phyloP scores from a whole-genome alignment of 768 basidiomycete species.

The Tylopilus vinaceipallidus region DNA sequence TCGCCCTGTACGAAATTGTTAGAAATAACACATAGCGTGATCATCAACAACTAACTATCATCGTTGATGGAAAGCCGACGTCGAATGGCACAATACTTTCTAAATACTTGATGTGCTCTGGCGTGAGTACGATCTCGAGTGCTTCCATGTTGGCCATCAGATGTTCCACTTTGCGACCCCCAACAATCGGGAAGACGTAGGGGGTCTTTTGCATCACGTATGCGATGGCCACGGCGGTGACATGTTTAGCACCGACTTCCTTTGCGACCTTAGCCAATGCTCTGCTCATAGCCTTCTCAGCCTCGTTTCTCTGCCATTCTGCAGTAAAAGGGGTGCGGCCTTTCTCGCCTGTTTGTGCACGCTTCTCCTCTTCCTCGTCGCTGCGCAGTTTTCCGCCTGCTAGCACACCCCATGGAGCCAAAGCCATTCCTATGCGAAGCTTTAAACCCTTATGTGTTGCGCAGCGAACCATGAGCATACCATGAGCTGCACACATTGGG shows the following conservation, averaged over 20 bases:
- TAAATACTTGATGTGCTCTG: slow-evolving; percentile 44
- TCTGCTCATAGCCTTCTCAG: slow-evolving; percentile 40
- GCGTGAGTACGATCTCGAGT: slow-evolving; percentile 43
- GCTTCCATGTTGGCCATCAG: slow-evolving; percentile 50
- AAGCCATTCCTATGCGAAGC: slow-evolving; percentile 24
- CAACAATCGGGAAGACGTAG: slow-evolving; percentile 51
- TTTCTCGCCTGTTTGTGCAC: slow-evolving; percentile 20
- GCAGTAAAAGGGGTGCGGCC: not conserved
- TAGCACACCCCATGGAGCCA: slow-evolving; percentile 38
- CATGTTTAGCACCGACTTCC: slow-evolving; percentile 46
- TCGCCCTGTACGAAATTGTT: slow-evolving; percentile 22
- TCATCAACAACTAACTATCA: not conserved
- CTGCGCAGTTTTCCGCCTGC: slow-evolving; percentile 34
- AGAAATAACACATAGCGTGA: not conserved
- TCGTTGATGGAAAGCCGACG: slow-evolving; percentile 40
- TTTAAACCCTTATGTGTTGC: not conserved
- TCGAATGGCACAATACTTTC: slow-evolving; percentile 45
- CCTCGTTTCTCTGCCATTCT: slow-evolving; percentile 46
- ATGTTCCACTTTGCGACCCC: slow-evolving; percentile 53
- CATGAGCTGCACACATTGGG: slow-evolving; percentile 30
- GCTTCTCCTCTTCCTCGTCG: slow-evolving; percentile 31
- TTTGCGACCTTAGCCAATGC: slow-evolving; percentile 50
- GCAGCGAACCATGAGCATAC: not conserved
- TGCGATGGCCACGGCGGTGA: slow-evolving; percentile 44
- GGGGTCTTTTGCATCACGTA: slow-evolving; percentile 55